Base-by-base conservation (phyloP, 345 rosid species). In the Bruguiera sexangula region DNA sequence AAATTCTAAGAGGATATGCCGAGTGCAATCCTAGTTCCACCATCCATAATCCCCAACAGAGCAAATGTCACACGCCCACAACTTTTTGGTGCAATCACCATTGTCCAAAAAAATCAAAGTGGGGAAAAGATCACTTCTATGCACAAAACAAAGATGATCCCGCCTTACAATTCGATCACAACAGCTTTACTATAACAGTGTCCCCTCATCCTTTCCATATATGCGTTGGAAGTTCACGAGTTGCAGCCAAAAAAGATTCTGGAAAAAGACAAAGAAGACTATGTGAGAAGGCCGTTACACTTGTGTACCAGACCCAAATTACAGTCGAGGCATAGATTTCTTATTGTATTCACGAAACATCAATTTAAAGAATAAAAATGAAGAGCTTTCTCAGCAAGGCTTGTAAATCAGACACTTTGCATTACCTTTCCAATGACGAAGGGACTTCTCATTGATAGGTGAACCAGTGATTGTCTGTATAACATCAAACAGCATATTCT, bases 221-320 rank as follows among this genome's bases (percentile, higher is more conserved):
- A 85, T 85, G 32, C 87, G 87, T 63, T 85, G 87, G 87, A 79
- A 85, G 89, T 70, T 81, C 89, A 27, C 82, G 81, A 36, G 87
- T 83, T 63, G 89, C 87, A 73, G 89, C 87, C 32, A 79, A 62
- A 76, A 79, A 85, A 22, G 87, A 85, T 54, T 81, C 85, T 85
- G 78, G 37, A 50, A 54, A 58, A 60, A 30, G 55, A 72, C 31
- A 51, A 60, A 37, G 60, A 70, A 58, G 43, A 13, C 43, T 10
- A 46, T 27, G 18, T 62, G n/a, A 64, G 65, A 67, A 52, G 31
- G 26, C 31, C 19, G 31, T n/a, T 24, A 53, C 7, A 55, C 50
- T 43, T 11, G 50, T 43, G 26, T 15, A 7, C 3, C 60, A 26
- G 22, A 20, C 22, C 7, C 6, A 67, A 24, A 43, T 43, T 13